Evolutionary conservation across 1,139 yeast species (phyloP), one percentile per base, ranked within the genome.

Genomic region (Magnusiomyces fungicola): DNA sequence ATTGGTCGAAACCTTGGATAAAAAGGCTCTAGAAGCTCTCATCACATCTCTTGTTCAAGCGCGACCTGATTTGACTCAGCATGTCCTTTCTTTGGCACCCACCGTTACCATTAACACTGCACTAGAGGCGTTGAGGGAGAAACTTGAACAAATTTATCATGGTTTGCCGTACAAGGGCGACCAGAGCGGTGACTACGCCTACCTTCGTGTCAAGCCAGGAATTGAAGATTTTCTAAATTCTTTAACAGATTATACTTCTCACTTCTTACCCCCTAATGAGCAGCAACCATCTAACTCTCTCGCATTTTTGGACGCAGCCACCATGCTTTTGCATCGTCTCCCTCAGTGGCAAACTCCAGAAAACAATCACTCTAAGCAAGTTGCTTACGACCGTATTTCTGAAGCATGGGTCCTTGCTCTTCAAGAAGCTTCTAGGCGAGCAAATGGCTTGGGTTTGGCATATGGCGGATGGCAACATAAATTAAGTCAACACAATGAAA

Each of bases 331-430:
- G 53, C 80, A 79, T 55, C 75, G 75, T 51, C 69, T 88, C 52
- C 97, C 97, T 14, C 75, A 76, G 46, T 90, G 94, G 71, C 65
- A 79, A 47, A 78, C 81, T 52, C 72, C 77, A 46, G 82, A 83
- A 57, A 85, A 84, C 66, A 88, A 83, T 64, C 83, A 85, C 62
- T 83, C 81, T 58, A 78, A 78, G 58, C 72, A 73, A 55, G 73
- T 83, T 62, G 92, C 95, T 37, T 80, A 83, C 62, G 95, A 87
- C 58, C 95, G 88, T 64, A 70, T 92, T 22, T 78, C 86, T 32
- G 76, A 79, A 53, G 86, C 94, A 14, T 87, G 96, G 87, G 69
- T 78, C 49, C 74, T 81, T 33, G 77, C 80, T 14, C 72, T 88
- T 49, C 70, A 70, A 50, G 81, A 76, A 48, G 74, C 74, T 43